Evolutionary conservation across 305 asterid species (phyloP), one percentile per base, ranked within the genome.

Genomic region (Andrographis paniculata): DNA sequence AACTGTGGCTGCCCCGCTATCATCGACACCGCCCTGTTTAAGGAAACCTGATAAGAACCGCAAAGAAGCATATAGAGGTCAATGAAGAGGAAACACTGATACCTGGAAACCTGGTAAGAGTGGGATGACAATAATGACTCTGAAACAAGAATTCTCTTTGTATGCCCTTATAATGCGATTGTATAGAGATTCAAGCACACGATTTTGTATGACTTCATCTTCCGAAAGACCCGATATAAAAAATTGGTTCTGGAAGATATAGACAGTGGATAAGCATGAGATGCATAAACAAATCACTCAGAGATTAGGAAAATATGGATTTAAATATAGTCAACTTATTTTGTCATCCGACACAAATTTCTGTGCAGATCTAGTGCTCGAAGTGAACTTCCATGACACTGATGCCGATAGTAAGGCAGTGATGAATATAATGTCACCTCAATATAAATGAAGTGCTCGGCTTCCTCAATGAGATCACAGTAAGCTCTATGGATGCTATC

Each of bases 101-200:
- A 88, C 97, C 94, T 85, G 93, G 70, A 85, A 89, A 16, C 96
- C 96, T 24, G 98, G 96, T 45, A 85, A 74, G 59, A 89, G 94
- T 54, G 98, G 96, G 67, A 89, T 73, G 64, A 85, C 96, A 48
- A 89, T 68, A 54, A 89, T 79, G 57, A 77, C 98, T 64, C 92
- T 85, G 69, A 89, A 89, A 61, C 84, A 68, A 54, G 42, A 71
- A 14, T 71, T 55, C 55, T 85, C 93, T 55, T 27, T 48, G 62
- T 82, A 73, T 19, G 98, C 96, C 53, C 71, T 72, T 57, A 79
- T 69, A 55, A 89, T 89, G 65, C 98, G 96, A 60, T 62, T 82
- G 72, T 80, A 89, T 46, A 89, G 63, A 38, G 94, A 82, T 58
- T 89, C 96, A 56, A 79, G 79, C 53, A 89, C 76, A 48, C 96